phyloP scores from a whole-genome alignment of 2,329 filamentous ascomycete species.

The Truncatella angustata region DNA sequence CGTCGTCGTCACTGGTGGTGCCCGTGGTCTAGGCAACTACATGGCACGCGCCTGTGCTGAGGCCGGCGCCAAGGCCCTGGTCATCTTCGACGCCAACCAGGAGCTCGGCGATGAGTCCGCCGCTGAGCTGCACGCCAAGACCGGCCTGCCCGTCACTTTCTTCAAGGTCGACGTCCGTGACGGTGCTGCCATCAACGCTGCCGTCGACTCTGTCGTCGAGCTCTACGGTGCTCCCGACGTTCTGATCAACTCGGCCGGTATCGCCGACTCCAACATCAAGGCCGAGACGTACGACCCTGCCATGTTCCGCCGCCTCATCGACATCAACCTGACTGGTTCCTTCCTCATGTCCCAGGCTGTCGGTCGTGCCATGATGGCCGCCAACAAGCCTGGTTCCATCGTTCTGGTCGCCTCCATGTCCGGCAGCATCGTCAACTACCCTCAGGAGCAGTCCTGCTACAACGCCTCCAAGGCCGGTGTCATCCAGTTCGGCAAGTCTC shows the following conservation, averaged over 20 bases:
- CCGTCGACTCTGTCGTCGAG: constrained; percentile 63
- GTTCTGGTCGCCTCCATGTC: constrained; percentile 80
- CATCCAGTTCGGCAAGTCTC: constrained; percentile 74
- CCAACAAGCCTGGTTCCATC: constrained; percentile 68
- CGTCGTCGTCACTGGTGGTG: constrained; percentile 72
- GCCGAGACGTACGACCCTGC: constrained; percentile 73
- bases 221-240: constrained; percentile 70
- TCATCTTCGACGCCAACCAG: constrained; percentile 76
- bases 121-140: constrained; percentile 67
- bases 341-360: constrained; percentile 77
- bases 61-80: constrained; percentile 69
- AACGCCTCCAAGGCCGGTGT: constrained; percentile 82
- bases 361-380: constrained; percentile 70
- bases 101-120: constrained; percentile 70
- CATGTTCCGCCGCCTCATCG: constrained; percentile 76
- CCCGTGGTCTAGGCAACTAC: constrained; percentile 73
- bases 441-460: constrained; percentile 80
- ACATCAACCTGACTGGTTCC: constrained; percentile 79
- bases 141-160: constrained; percentile 71
- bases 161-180: constrained; percentile 79
- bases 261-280: constrained; percentile 81
- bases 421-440: constrained; percentile 81
- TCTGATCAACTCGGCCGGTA: constrained; percentile 77
- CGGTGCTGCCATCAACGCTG: constrained; percentile 65
- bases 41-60: constrained; percentile 78